These are phyloP conservation scores for Apophysomyces sp. DNA, from an alignment of 371 early-diverging fungal genomes.

Conservation along the genomic window DNA sequence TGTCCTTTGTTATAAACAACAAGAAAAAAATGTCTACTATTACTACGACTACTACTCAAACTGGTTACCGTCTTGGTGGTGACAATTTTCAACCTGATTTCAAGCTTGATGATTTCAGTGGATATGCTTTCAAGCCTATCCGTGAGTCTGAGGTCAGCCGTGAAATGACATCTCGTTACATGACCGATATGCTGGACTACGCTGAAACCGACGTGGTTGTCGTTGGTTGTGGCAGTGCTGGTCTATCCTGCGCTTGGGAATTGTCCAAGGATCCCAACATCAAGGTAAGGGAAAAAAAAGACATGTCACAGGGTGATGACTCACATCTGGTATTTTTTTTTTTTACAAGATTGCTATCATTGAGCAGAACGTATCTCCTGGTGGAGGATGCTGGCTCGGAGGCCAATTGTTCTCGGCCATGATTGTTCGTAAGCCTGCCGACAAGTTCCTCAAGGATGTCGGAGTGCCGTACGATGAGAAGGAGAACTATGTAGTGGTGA, in stretches of 20 bases:
- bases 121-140: constrained; percentile 58
- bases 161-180: constrained; percentile 73
- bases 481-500: constrained; percentile 73
- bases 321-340: background rate
- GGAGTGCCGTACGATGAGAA: constrained; percentile 73
- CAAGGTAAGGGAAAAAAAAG: constrained; percentile 3
- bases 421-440: constrained; percentile 73
- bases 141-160: constrained; percentile 70
- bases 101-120: constrained; percentile 27
- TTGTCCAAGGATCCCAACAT: constrained; percentile 63
- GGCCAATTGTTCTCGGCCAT: constrained; percentile 74
- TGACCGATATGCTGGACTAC: constrained; percentile 62
- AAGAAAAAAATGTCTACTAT: constrained; percentile 20
- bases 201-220: constrained; percentile 76
- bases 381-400: constrained; percentile 78
- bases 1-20: background rate
- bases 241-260: constrained; percentile 68
- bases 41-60: constrained; percentile 9
- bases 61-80: constrained; percentile 37
- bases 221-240: constrained; percentile 68
- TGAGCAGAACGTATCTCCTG: constrained; percentile 68
- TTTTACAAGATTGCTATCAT: constrained; percentile 63
- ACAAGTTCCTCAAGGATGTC: constrained; percentile 64
- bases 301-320: background rate
- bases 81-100: constrained; percentile 20